Conservation (phyloP, 2,329 filamentous ascomycete genomes). For the Arthroderma uncinatum region DNA sequence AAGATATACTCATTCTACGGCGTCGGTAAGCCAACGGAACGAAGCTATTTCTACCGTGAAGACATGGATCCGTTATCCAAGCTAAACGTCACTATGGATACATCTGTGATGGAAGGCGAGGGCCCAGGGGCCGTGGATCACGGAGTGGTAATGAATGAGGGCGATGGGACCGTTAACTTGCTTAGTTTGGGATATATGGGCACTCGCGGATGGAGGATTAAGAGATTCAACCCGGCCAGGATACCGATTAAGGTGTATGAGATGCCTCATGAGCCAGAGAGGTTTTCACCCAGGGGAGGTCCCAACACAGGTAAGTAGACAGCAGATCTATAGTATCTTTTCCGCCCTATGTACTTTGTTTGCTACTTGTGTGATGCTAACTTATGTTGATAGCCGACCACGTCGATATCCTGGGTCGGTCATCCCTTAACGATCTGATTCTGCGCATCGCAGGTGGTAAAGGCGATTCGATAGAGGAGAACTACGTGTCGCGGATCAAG, state of each 20-base stretch:
- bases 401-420: constrained; percentile 85
- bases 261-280: constrained; percentile 92
- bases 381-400: constrained; percentile 60
- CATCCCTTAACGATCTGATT: constrained; percentile 82
- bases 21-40: constrained; percentile 84
- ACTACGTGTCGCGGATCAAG: constrained; percentile 66
- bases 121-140: constrained; percentile 48
- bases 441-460: constrained; percentile 74
- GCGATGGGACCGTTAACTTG: constrained; percentile 91
- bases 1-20: constrained; percentile 98
- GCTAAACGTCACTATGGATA: constrained; percentile 43
- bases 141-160: constrained; percentile 90
- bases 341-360: no score
- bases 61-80: constrained; percentile 55
- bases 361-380: neutral
- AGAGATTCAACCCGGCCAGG: constrained; percentile 81
- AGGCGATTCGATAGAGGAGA: constrained; percentile 66
- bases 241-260: constrained; percentile 75
- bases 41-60: constrained; percentile 79
- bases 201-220: constrained; percentile 84
- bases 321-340: no score
- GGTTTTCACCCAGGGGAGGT: constrained; percentile 69
- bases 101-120: constrained; percentile 36
- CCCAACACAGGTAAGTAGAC: constrained; percentile 47
- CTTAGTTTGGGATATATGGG: constrained; percentile 94